phyloP scores from a whole-genome alignment of 169 alveolate genomes.

The Cryptosporidium felis region DNA sequence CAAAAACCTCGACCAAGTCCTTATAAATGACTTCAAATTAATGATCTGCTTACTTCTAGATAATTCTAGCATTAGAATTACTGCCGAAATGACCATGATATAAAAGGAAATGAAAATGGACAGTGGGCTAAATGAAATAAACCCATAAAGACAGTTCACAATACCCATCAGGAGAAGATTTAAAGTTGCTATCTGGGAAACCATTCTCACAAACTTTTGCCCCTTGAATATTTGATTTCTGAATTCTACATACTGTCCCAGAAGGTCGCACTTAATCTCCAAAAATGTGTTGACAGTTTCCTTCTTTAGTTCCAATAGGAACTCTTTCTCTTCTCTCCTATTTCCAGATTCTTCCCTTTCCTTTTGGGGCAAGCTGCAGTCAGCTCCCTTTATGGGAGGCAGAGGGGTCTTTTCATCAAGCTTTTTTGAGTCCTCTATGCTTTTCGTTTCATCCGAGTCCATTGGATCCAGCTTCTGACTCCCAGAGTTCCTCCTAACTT shows the following conservation, averaged over 20 bases:
- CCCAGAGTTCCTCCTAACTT: no score
- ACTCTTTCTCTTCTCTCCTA: background rate
- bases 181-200: conserved; percentile 23
- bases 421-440: no score
- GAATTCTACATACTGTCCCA: conserved; percentile 24
- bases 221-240: conserved; percentile 32
- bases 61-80: conserved; percentile 7
- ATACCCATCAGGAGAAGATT: conserved; percentile 27
- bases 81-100: background rate
- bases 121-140: background rate
- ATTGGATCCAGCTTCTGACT: no score
- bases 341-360: background rate
- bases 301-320: conserved; percentile 4
- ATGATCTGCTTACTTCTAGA: conserved; percentile 3
- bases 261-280: background rate
- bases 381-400: no score
- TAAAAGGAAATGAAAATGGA: conserved; percentile 3
- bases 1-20: conserved; percentile 31
- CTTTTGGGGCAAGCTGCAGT: no score
- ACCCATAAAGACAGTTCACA: background rate
- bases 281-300: conserved; percentile 30
- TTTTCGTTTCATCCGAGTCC: no score
- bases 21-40: background rate
- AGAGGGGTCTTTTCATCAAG: no score
- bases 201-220: background rate